Percentiles rank a stretch among this genome's conserved stretches.
Conservation (phyloP, 1,139 yeast species). For the Kazachstania sp. region DNA sequence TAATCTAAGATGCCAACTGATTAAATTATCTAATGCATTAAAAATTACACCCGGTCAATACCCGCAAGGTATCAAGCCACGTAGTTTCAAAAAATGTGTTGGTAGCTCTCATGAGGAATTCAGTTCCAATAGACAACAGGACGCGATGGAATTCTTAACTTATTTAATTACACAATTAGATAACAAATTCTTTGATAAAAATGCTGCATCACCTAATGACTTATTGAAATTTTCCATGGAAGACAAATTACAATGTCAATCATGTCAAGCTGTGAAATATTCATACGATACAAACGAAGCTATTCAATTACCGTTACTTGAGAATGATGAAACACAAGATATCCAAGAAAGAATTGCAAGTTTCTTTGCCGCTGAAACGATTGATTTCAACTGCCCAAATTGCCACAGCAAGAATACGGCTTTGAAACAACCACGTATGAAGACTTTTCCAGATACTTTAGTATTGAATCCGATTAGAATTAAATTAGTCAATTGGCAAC, state of each 20-base stretch:
- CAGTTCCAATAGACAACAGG: slow-evolving; percentile 83
- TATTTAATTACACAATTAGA: slow-evolving; percentile 61
- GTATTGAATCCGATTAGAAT: slow-evolving; percentile 73
- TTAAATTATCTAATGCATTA: slow-evolving; percentile 75
- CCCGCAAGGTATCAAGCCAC: slow-evolving; percentile 72
- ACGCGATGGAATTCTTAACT: slow-evolving; percentile 81
- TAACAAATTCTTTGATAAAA: slow-evolving; percentile 26
- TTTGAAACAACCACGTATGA: slow-evolving; percentile 46
- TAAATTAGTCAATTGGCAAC: slow-evolving; percentile 82
- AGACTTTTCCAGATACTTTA: slow-evolving; percentile 61
- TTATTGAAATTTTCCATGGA: slow-evolving; percentile 57
- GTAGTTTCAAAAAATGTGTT: slow-evolving; percentile 62
- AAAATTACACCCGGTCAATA: slow-evolving; percentile 48
- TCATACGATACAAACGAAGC: slow-evolving; percentile 55
- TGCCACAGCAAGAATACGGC: slow-evolving; percentile 38
- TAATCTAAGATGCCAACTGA: slow-evolving; percentile 61
- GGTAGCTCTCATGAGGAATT: slow-evolving; percentile 80
- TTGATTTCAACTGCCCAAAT: slow-evolving; percentile 62
- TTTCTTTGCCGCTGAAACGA: slow-evolving; percentile 43
- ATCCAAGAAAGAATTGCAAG: slow-evolving; percentile 45
- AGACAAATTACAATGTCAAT: slow-evolving; percentile 54
- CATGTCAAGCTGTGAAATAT: slow-evolving; percentile 55
- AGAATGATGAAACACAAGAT: slow-evolving; percentile 36
- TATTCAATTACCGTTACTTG: slow-evolving; percentile 53
- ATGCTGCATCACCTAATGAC: slow-evolving; percentile 37